These are phyloP conservation scores for Phaseolus lunatus DNA, from an alignment of 306 rosid genomes.

Conservation along the genomic window DNA sequence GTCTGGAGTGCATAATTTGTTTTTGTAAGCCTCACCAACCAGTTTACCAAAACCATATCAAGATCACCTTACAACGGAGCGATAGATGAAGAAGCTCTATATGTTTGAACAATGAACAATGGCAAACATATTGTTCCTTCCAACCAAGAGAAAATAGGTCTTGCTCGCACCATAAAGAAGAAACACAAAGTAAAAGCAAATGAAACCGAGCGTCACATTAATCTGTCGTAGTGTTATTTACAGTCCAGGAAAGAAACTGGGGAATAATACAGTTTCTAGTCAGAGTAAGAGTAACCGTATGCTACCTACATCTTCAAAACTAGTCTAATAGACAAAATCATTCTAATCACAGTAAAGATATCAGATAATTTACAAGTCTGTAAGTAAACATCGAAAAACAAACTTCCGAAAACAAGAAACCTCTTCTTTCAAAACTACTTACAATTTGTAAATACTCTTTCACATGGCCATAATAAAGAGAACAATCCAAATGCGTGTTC, in stretches of 20 bases:
- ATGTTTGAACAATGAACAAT: neutral
- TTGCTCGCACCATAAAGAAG: neutral
- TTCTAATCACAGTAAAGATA: conserved; percentile 37
- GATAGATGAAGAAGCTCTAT: neutral
- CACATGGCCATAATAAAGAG: conserved; percentile 13
- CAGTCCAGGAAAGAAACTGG: conserved; percentile 46
- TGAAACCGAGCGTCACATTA: conserved; percentile 21
- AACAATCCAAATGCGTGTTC: conserved; percentile 34
- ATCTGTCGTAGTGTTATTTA: conserved; percentile 39
- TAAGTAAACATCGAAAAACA: conserved; percentile 20
- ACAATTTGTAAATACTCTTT: conserved; percentile 37
- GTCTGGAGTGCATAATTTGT: neutral
- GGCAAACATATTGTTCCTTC: neutral
- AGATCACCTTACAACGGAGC: neutral
- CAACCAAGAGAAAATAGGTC: neutral
- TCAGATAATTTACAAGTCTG: conserved; percentile 43
- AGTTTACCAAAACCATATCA: neutral
- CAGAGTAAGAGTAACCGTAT: conserved; percentile 26
- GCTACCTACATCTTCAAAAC: conserved; percentile 41
- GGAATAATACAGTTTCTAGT: conserved; percentile 34
- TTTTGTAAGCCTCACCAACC: neutral
- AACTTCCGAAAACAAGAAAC: conserved; percentile 36
- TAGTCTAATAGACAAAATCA: conserved; percentile 38
- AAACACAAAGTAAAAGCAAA: conserved; percentile 27
- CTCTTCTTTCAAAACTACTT: conserved; percentile 49